Evolutionary conservation across 352 stramenopile species (phyloP), one percentile per base, ranked within the genome.

Genomic region (Phytophthora citrophthora): DNA sequence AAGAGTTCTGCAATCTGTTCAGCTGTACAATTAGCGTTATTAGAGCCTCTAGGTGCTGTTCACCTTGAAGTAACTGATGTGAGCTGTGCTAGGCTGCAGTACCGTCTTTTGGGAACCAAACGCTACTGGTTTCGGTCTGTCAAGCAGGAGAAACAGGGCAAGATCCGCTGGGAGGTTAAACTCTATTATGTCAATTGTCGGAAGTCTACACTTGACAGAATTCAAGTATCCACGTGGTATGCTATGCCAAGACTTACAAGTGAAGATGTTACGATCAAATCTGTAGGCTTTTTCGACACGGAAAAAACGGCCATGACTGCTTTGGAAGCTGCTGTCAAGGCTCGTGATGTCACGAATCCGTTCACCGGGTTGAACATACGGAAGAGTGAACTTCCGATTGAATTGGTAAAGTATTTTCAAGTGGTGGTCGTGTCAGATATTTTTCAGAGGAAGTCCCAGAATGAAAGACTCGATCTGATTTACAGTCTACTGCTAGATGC

Each of bases 91-190:
- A 68, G 76, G 31, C 45, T 94, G 31, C 86, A 94, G 61, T 84
- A 83, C 18, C 68, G 67, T 16, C 52, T 93, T 4, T 53, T 93
- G 0, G 86, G 86, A 7, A 65, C 77, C 1, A 83, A 73, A 20
- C 68, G 79, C 59, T 94, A 92, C 60, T 93, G 86, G 83, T 86
- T 78, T 40, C 68, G 76, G 1, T 81, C 61, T 3, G 54, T 94
- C 2, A 92, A 91, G 44, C 84, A 88, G 56, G 82, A 92, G 39
- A 85, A 86, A 31, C 61, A 78, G 31, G 68, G 63, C 23, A 75
- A 67, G 16, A 84, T 82, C 53, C 75, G 72, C 23, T 94, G 86
- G 86, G 72, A 88, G 38, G 82, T 77, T 0, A 77, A 76, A 53
- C 54, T 81, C 20, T 92, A 83, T 51, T 66, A 91, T n/a, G 29